Percentiles rank a stretch among this genome's conserved stretches.
phyloP scores from a whole-genome alignment of 2,329 filamentous ascomycete species.

The Clarireedia paspali region DNA sequence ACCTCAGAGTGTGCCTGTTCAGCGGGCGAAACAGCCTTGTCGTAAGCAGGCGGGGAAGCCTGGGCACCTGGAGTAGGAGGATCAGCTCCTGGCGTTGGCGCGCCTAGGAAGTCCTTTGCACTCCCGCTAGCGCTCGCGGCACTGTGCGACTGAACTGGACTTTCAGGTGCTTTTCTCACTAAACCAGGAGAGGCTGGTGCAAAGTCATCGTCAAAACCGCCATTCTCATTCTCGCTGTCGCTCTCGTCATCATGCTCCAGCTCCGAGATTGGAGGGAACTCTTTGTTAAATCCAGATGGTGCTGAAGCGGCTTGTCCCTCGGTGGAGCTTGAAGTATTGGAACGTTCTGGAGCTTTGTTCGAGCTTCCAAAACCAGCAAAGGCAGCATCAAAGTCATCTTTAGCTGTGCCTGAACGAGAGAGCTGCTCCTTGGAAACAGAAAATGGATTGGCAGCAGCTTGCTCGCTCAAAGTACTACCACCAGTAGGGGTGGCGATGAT shows the following conservation, averaged over 20 bases:
- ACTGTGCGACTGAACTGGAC: constrained; percentile 14
- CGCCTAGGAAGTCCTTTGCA: constrained; percentile 26
- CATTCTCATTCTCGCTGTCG: constrained; percentile 68
- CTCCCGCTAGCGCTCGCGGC: constrained; percentile 23
- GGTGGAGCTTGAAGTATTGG: constrained; percentile 33
- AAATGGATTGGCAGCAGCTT: constrained; percentile 45
- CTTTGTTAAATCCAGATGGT: constrained; percentile 53
- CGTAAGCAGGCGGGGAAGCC: constrained; percentile 49
- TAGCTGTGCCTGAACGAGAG: constrained; percentile 41
- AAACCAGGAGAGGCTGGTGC: constrained; percentile 45
- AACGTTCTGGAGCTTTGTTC: constrained; percentile 43
- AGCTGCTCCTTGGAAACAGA: constrained; percentile 41
- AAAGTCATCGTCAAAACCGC: constrained; percentile 89
- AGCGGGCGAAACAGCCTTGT: constrained; percentile 33
- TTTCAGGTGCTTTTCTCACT: constrained; percentile 20
- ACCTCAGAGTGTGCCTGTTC: constrained; percentile 40
- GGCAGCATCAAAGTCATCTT: constrained; percentile 78
- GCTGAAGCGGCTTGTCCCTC: constrained; percentile 35
- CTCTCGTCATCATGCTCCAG: constrained; percentile 78
- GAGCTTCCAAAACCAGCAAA: constrained; percentile 63
- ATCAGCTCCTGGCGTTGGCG: constrained; percentile 28
- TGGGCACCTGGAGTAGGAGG: constrained; percentile 48
- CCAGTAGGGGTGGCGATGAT: constrained; percentile 41
- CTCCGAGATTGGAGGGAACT: constrained; percentile 92
- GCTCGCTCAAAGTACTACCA: constrained; percentile 39